A percentile compares a stretch with the other conserved stretches of the same genome.
Evolutionary conservation across 2,329 filamentous ascomycete species (phyloP).

Genomic region (Escovopsis weberi): DNA sequence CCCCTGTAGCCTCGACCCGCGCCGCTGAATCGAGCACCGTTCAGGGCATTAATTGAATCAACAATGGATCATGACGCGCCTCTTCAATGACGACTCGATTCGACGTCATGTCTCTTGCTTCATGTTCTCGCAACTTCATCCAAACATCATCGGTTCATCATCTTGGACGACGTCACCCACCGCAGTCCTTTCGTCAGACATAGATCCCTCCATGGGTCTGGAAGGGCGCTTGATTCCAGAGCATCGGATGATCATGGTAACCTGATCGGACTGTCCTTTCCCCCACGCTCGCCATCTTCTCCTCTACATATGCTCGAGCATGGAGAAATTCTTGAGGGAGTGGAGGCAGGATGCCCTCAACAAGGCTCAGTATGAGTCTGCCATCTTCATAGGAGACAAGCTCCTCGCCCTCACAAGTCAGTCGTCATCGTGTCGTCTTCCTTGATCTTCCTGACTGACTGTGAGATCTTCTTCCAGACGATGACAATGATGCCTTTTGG

Average conservation of each 20-base stretch:
- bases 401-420: slow-evolving; percentile 82
- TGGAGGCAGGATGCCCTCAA: slow-evolving; percentile 94
- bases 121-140: no score
- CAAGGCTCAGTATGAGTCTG: slow-evolving; percentile 90
- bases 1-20: slow-evolving; percentile 10
- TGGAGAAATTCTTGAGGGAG: slow-evolving; percentile 87
- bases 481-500: slow-evolving; percentile 91
- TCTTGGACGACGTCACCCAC: no score
- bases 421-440: slow-evolving; percentile 14
- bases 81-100: no score
- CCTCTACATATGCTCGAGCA: slow-evolving; percentile 21
- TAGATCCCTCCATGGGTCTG: no score
- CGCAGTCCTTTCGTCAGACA: no score
- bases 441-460: slow-evolving; percentile 3
- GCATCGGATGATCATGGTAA: no score
- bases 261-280: neutral
- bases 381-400: slow-evolving; percentile 96
- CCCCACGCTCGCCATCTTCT: neutral
- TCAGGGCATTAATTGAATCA: neutral
- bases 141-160: no score
- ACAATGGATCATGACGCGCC: neutral
- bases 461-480: slow-evolving; percentile 38
- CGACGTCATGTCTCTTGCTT: no score
- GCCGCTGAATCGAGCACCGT: slow-evolving; percentile 2
- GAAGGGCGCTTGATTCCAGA: no score